phyloP scores from a whole-genome alignment of 257 asterid species.

The Perilla frutescens region DNA sequence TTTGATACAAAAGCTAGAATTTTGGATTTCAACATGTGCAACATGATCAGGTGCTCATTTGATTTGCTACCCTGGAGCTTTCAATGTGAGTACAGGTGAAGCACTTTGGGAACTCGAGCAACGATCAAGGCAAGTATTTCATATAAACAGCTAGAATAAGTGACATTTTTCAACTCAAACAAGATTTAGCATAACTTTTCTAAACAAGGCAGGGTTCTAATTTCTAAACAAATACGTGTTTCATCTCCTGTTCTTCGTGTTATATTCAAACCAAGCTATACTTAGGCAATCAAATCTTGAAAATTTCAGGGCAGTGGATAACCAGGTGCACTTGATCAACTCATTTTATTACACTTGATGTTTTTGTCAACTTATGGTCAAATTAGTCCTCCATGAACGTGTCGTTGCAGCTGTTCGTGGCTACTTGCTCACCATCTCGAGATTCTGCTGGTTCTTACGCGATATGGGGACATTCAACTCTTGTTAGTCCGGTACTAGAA shows the following conservation, averaged over 20 bases:
- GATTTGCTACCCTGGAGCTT: slow-evolving; percentile 54
- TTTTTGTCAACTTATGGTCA: neutral
- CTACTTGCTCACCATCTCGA: slow-evolving; percentile 57
- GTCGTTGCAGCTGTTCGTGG: slow-evolving; percentile 42
- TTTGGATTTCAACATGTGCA: no score
- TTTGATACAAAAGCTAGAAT: neutral
- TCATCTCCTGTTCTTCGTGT: neutral
- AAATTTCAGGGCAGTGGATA: slow-evolving; percentile 10
- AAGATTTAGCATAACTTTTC: no score
- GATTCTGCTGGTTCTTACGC: slow-evolving; percentile 46
- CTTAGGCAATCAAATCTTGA: neutral
- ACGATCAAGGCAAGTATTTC: slow-evolving; percentile 49
- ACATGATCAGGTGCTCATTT: slow-evolving; percentile 47
- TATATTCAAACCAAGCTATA: neutral
- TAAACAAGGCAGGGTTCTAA: no score
- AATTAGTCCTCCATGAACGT: no score
- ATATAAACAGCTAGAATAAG: neutral
- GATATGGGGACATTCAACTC: slow-evolving; percentile 55
- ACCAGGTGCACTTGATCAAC: neutral
- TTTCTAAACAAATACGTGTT: no score
- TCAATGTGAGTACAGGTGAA: slow-evolving; percentile 47
- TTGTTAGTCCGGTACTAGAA: slow-evolving; percentile 48
- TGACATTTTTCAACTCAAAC: no score
- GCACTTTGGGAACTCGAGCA: slow-evolving; percentile 52
- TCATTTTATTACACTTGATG: no score